A percentile compares a stretch with the other conserved stretches of the same genome.
Conservation (phyloP, 352 stramenopile species). For the Globisporangium nunn region DNA sequence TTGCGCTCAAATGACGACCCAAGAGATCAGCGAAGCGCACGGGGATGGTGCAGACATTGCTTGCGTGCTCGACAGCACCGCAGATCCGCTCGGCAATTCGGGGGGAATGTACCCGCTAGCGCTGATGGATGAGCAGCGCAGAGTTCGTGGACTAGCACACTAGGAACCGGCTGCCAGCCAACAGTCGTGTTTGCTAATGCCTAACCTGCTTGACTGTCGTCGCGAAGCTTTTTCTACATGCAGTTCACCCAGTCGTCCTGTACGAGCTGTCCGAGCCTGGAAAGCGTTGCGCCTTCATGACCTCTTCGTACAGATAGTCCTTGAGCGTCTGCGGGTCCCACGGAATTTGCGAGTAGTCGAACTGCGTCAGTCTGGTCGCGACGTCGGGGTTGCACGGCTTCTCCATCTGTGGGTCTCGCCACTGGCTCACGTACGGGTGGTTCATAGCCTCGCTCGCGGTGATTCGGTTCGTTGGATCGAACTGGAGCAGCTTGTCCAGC, state of each 20-base stretch:
- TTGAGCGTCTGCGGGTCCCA: conserved; percentile 72
- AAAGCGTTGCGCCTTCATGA: conserved; percentile 55
- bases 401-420: conserved; percentile 62
- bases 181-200: background rate
- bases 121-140: conserved; percentile 6
- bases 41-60: background rate
- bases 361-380: conserved; percentile 47
- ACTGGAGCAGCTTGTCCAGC: conserved; percentile 82
- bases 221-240: background rate
- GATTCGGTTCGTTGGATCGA: conserved; percentile 84
- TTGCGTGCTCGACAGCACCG: conserved; percentile 2
- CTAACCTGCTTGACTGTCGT: background rate
- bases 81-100: conserved; percentile 7
- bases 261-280: conserved; percentile 3
- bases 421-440: conserved; percentile 87
- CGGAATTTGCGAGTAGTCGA: conserved; percentile 68
- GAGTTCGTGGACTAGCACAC: background rate
- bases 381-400: conserved; percentile 44
- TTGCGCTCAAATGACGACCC: conserved; percentile 6
- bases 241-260: conserved; percentile 1
- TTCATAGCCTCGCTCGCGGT: conserved; percentile 75
- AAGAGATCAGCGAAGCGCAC: background rate
- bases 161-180: background rate
- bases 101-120: conserved; percentile 15
- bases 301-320: conserved; percentile 73